Base-by-base conservation (phyloP, 305 asterid genomes). In the Coffea humblotiana region DNA sequence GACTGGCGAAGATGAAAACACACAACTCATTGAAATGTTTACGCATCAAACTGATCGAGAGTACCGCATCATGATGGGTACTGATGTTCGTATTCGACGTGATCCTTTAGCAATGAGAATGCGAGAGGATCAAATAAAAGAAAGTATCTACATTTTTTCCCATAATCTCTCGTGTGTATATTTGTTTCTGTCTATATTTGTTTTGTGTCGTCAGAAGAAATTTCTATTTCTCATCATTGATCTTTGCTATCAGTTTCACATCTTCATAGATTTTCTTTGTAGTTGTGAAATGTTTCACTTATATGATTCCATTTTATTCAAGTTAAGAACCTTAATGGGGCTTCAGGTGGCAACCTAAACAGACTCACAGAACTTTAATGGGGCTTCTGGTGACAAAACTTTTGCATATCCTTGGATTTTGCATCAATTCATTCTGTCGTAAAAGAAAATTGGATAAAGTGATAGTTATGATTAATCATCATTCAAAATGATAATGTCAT, bases 11-110 rank as follows among this genome's bases (percentile, higher is more conserved):
- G 98, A 93, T 83, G 99, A 93, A 87, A 95, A 88, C 89, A 82
- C 88, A 65, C 99, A 93, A 81, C 90, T 95, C 76, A 83, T 92
- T 8, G 93, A 93, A 82, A 95, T 95, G 99, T 95, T 95, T 88
- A 80, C 72, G 52, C 83, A 86, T 87, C 99, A 95, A 88, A 95
- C 99, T 47, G 97, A 92, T 85, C 77, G 93, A 78, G 99, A 95
- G 82, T 95, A 88, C 84, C 97, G 98, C 74, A 92, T 95, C 78
- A 95, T 95, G 99, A 94, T 94, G 91, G 99, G 99, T 68, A 94
- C 98, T 47, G 99, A 95, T 87, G 63, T 71, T 60, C 97, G 99
- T 43, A 89, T 95, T 76, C 90, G 82, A 40, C 94, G 99, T 65
- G 99, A 95, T 83, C 99, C 99, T 8, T 86, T 95, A 67, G 98